Evolutionary conservation across 257 asterid species (phyloP), one percentile per base, ranked within the genome.

Genomic region (Capsicum pubescens): DNA sequence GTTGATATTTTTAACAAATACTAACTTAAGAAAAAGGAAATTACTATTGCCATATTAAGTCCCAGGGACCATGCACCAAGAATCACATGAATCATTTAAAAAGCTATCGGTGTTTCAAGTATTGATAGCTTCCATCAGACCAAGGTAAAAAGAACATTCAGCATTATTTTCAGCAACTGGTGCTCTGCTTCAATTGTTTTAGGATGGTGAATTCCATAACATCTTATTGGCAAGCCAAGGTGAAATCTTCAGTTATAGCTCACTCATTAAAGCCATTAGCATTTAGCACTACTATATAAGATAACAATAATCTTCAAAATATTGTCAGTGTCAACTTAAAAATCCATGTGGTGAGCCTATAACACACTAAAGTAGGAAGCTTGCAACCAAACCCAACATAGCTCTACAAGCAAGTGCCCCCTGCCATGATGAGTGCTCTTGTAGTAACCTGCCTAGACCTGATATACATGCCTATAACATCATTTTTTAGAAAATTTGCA

Each of bases 71-170:
- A 14, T 56, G 42, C 70, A 26, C 70, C 70, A 63, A 15, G 69
- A 63, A 63, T 63, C 42, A 63, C 35, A 63, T 21, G 70, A 63
- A 63, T 12, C 10, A 15, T 63, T 15, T 9, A 21, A 63, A 9
- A 10, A 8, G 1, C 6, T 72, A 46, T 71, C 44, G 0, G 5
- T 4, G 79, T 0, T 72, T 46, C 57, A 46, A 46, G 80, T 7
- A 48, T n/a, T 48, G 80, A 46, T 46, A 46, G 80, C 80, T 36
- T 72, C 80, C 80, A 72, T 11, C 55, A n/a, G 56, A 71, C 79
- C 79, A 71, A 71, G 58, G 3, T n/a, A 71, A 48, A 72, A 21
- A 15, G 42, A 63, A 14, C 42, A 63, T 63, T 21, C 36, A 63
- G 42, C 70, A 21, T 21, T 63, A 63, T 63, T 63, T 63, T 63